phyloP scores from a whole-genome alignment of 73 alveolate species.

The Tetrahymena elliotti region DNA sequence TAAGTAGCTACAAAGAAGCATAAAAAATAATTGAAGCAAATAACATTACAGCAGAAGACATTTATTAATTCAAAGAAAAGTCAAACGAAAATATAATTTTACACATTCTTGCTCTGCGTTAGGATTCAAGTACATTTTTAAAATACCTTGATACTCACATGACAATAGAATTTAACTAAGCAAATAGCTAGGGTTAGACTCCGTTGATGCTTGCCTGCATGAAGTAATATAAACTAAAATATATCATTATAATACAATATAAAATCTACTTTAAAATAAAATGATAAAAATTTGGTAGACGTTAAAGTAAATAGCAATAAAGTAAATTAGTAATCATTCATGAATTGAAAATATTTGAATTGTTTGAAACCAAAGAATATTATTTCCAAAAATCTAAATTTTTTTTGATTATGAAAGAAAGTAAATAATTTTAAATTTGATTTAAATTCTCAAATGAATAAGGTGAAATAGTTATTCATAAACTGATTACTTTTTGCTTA shows the following conservation, averaged over 20 bases:
- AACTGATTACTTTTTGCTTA: too few species aligned
- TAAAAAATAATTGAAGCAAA: background rate
- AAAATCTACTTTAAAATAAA: background rate
- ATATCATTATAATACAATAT: too few species aligned
- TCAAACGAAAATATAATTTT: background rate
- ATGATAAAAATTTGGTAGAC: too few species aligned
- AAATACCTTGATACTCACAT: background rate
- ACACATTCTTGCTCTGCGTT: background rate
- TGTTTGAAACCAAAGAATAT: too few species aligned
- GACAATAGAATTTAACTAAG: background rate
- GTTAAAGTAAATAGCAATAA: too few species aligned
- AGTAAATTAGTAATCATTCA: too few species aligned
- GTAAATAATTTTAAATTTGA: too few species aligned
- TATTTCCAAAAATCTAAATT: too few species aligned
- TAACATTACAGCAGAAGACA: background rate
- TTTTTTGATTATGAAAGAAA: too few species aligned
- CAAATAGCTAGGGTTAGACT: background rate
- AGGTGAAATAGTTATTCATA: too few species aligned
- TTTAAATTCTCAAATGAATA: too few species aligned
- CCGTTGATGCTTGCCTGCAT: background rate
- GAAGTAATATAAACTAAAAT: background rate
- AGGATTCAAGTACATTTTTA: background rate
- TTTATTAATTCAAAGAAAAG: background rate
- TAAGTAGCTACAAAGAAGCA: background rate
- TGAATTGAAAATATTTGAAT: too few species aligned